Evolutionary conservation across 192 early-diverging fungal species (phyloP).

Genomic region (Linnemannia hyalina): DNA sequence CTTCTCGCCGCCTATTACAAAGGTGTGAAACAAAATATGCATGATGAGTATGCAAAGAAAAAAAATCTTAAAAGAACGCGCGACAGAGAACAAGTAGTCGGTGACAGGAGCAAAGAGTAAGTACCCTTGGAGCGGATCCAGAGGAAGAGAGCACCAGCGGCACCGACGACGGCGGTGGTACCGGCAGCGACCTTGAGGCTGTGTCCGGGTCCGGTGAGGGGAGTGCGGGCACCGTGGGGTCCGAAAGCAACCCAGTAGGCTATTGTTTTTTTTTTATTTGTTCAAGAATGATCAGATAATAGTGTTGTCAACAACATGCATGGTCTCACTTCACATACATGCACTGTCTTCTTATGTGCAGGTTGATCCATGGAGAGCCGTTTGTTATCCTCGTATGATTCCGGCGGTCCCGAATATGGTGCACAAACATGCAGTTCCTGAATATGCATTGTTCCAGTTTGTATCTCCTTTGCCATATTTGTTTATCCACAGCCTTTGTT

Average conservation of each 20-base stretch:
- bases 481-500: no score
- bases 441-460: no score
- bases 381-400: no score
- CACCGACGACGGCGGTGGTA: slow-evolving; percentile 65
- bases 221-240: slow-evolving; percentile 86
- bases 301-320: not conserved
- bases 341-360: not conserved
- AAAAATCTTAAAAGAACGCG: not conserved
- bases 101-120: not conserved
- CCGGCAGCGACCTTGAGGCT: slow-evolving; percentile 75
- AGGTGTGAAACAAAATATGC: not conserved
- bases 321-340: not conserved
- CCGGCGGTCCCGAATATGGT: not conserved
- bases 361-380: not conserved
- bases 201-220: slow-evolving; percentile 74
- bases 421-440: no score
- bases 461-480: no score
- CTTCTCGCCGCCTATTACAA: slow-evolving; percentile 63
- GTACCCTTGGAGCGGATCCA: slow-evolving; percentile 66
- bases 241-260: slow-evolving; percentile 97
- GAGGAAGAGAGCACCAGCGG: slow-evolving; percentile 66
- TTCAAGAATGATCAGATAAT: not conserved
- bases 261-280: slow-evolving; percentile 16
- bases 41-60: not conserved
- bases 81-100: not conserved